Evolutionary conservation across 2,329 filamentous ascomycete species (phyloP).

Genomic region (Aspergillus ochraceoroseus): DNA sequence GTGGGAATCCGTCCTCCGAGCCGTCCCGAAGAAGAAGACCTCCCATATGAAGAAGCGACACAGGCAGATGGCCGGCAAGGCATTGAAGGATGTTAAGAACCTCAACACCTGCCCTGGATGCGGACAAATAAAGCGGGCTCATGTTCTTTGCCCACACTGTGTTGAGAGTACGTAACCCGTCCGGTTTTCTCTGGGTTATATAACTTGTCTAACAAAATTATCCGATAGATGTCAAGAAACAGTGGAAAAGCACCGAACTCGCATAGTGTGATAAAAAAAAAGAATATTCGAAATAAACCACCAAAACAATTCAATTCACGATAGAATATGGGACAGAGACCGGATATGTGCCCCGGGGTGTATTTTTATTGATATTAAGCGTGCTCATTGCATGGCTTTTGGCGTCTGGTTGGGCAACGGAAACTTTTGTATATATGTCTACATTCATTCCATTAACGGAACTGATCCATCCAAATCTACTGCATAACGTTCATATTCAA

Average conservation of each 20-base stretch:
- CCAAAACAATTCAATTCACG: constrained; percentile 9
- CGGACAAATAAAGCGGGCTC: constrained; percentile 79
- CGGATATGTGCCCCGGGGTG: constrained; percentile 9
- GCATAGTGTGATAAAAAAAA: no score
- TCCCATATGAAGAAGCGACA: constrained; percentile 93
- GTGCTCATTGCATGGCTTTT: constrained; percentile 35
- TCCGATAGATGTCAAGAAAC: constrained; percentile 43
- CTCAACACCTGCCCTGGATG: constrained; percentile 88
- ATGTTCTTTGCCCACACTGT: constrained; percentile 83
- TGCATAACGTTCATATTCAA: not conserved
- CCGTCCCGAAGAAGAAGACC: constrained; percentile 98
- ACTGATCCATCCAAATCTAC: not conserved
- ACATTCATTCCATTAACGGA: constrained; percentile 5
- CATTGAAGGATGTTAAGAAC: constrained; percentile 79
- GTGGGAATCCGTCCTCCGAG: constrained; percentile 87
- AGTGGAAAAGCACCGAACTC: constrained; percentile 40
- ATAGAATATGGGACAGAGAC: constrained; percentile 3
- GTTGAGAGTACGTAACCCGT: constrained; percentile 62
- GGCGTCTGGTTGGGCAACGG: constrained; percentile 34
- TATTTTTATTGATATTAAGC: constrained; percentile 27
- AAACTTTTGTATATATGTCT: constrained; percentile 12
- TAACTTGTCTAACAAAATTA: constrained; percentile 9
- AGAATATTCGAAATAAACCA: constrained; percentile 12
- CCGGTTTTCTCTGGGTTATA: not conserved
- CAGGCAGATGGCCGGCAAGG: constrained; percentile 93